Percentiles rank a stretch among this genome's conserved stretches.
These are phyloP conservation scores for Dissophora globulifera DNA, from an alignment of 192 early-diverging fungal genomes.

Conservation along the genomic window DNA sequence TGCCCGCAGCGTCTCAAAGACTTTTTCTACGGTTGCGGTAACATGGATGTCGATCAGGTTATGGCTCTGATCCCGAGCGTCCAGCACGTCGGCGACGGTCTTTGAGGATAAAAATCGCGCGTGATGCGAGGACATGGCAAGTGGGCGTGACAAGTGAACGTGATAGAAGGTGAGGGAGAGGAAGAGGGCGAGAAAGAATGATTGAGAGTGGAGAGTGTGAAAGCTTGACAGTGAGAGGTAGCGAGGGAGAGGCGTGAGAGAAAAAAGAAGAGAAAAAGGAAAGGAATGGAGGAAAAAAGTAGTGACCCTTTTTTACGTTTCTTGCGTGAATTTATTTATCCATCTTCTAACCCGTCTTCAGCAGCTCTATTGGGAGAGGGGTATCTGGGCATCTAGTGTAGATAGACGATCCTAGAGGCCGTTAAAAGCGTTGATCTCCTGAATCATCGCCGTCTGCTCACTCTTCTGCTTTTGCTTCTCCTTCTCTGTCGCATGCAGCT, in stretches of 20 bases:
- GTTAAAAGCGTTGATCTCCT: not conserved
- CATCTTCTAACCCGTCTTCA: no score
- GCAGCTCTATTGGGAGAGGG: no score
- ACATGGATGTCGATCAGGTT: conserved; percentile 60
- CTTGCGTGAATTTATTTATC: no score
- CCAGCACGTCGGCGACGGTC: conserved; percentile 49
- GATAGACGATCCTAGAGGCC: no score
- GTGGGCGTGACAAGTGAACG: no score
- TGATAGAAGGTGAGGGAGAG: conserved; percentile 1
- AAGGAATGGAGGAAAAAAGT: not conserved
- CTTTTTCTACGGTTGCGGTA: conserved; percentile 62
- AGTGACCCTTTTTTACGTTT: no score
- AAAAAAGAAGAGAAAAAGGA: not conserved
- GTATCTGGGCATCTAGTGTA: no score
- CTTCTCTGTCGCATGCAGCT: conserved; percentile 7
- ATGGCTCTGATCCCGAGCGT: conserved; percentile 27
- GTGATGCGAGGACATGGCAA: conserved; percentile 45
- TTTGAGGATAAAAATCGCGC: conserved; percentile 42
- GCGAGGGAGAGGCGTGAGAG: not conserved
- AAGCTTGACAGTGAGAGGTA: no score
- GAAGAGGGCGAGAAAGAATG: not conserved
- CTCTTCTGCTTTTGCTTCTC: not conserved
- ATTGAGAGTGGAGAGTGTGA: no score
- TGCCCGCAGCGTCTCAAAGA: conserved; percentile 62
- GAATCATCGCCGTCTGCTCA: no score